Conservation (phyloP, 257 asterid species). For the Parsonsia alboflavescens region DNA sequence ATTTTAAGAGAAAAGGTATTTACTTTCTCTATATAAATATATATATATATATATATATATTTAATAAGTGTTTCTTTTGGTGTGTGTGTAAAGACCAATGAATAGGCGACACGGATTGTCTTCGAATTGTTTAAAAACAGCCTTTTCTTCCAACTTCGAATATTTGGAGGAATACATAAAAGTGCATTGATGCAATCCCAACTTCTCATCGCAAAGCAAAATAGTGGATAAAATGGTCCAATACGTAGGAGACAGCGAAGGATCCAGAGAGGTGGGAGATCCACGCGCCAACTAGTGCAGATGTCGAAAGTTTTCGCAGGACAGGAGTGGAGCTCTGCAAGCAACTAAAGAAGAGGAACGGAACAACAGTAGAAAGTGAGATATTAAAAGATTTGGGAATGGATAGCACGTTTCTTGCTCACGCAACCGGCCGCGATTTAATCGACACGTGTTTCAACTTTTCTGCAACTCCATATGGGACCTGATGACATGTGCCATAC, state of each 20-base stretch:
- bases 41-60: too few species aligned
- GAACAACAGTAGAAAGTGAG: constrained; percentile 3
- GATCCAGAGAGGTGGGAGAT: not conserved
- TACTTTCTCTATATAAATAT: too few species aligned
- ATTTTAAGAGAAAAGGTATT: too few species aligned
- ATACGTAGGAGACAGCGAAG: not conserved
- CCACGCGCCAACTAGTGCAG: not conserved
- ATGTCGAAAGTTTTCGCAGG: not conserved
- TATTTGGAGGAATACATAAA: not conserved
- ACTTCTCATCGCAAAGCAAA: not conserved
- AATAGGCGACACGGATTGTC: not conserved
- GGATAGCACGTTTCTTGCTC: constrained; percentile 5
- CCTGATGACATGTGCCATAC: not conserved
- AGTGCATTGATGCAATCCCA: too few species aligned
- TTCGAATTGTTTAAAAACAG: not conserved
- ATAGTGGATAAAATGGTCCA: constrained; percentile 6
- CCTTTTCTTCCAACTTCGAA: not conserved
- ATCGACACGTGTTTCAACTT: constrained; percentile 1
- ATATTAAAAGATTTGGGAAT: not conserved
- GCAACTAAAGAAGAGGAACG: not conserved
- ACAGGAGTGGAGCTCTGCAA: not conserved
- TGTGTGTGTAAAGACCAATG: not conserved
- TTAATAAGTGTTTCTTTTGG: too few species aligned
- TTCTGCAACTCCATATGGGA: not conserved
- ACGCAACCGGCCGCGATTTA: not conserved